phyloP scores from a whole-genome alignment of 768 basidiomycete species.

The Pholiota molesta region DNA sequence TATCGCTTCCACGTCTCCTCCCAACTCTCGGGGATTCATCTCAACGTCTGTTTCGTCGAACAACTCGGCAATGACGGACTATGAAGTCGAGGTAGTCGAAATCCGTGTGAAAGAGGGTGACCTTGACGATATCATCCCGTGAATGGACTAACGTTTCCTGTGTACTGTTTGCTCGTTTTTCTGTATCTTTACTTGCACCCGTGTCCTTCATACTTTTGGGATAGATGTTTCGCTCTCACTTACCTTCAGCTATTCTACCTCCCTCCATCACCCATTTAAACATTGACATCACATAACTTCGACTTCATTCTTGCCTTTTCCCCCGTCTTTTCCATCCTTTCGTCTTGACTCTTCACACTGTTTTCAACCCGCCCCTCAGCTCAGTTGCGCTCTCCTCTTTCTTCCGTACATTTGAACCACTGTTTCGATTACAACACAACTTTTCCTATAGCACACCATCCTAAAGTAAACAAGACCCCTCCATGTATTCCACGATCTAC shows the following conservation, averaged over 20 bases:
- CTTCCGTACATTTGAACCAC: not conserved
- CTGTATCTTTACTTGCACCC: conserved; percentile 5
- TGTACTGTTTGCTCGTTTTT: conserved; percentile 1
- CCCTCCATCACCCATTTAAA: not conserved
- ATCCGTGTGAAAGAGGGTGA: conserved; percentile 84
- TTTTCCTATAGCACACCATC: not conserved
- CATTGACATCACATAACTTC: not conserved
- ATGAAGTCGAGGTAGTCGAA: conserved; percentile 87
- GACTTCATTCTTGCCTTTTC: not conserved
- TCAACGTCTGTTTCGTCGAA: conserved; percentile 71
- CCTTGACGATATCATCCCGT: conserved; percentile 75
- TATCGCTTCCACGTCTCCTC: conserved; percentile 82
- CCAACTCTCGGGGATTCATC: conserved; percentile 65
- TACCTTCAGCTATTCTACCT: not conserved
- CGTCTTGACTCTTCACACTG: not conserved
- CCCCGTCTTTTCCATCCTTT: not conserved
- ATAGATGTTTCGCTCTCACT: not conserved
- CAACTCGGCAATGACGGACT: conserved; percentile 69
- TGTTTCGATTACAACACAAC: conserved; percentile 1
- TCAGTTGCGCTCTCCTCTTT: not conserved
- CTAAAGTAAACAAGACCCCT: not conserved
- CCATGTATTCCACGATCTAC: not conserved
- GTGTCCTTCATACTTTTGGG: conserved; percentile 7
- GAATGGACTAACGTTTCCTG: conserved; percentile 12
- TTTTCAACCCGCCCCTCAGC: not conserved